Evolutionary conservation across 768 basidiomycete genomes (phyloP), one percentile per base, ranked within the genome.

Genomic region (Nidula microcarpa): DNA sequence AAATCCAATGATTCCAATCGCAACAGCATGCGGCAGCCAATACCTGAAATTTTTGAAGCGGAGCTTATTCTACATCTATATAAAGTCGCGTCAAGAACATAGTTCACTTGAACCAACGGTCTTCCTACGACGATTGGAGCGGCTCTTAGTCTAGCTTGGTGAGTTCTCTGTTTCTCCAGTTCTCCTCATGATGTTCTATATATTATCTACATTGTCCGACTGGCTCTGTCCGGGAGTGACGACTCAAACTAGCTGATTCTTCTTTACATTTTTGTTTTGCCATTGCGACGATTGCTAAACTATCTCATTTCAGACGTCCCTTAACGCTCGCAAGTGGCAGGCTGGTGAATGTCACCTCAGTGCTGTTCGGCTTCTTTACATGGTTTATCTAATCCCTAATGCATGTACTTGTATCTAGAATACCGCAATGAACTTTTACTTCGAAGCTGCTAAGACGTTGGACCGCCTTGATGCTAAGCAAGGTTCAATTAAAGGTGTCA

Each of bases 181-280:
- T 49, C 17, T 52, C 8, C 51, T 52, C 41, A 77, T 87, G 86
- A 87, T 89, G 83, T 63, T 70, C 60, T 62, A 65, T 58, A 69
- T 70, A 73, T 89, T 91, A 91, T 91, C 91, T 91, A 92, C 91
- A 92, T 92, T 91, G 89, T 90, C 91, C 62, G 82, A 92, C 75
- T 74, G 76, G 77, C 11, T 70, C 59, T 57, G 55, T 64, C 71
- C 72, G 69, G 70, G 66, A 60, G 60, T 80, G 85, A 82, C 74
- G 86, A 86, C 53, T 55, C 51, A 55, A 51, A 18, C 49, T 50
- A 23, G 23, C 23, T 23, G 23, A 23, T 23, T 23, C 23, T 23
- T 23, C 23, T 23, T 23, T 23, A 23, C 23, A 23, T 23, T 23
- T 23, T 23, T 23, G 23, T 23, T 23, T 23, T 23, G 23, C 23